Evolutionary conservation across 441 rosid genomes (phyloP).

Genomic region (Melastoma candidum): DNA sequence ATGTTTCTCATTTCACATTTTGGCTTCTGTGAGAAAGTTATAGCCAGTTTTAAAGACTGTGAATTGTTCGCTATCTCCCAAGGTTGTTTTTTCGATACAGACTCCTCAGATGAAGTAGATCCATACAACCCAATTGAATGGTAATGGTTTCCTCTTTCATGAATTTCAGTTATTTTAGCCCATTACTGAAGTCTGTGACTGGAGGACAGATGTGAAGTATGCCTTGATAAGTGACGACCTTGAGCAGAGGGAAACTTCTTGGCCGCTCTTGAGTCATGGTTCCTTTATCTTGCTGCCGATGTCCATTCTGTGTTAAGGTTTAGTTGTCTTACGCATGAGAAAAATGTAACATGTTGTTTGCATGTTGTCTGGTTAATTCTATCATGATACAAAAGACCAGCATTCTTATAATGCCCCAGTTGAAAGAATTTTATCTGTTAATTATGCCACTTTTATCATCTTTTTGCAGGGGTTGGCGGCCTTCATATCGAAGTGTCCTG

Average conservation of each 20-base stretch:
- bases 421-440: background rate
- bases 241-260: slow-evolving; percentile 56
- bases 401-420: background rate
- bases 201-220: slow-evolving; percentile 42
- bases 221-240: slow-evolving; percentile 57
- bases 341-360: background rate
- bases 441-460: background rate
- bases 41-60: no score
- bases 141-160: slow-evolving; percentile 3
- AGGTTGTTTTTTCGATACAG: no score
- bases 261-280: slow-evolving; percentile 65
- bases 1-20: no score
- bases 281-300: slow-evolving; percentile 90
- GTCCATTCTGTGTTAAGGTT: slow-evolving; percentile 80
- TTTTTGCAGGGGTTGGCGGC: slow-evolving; percentile 80
- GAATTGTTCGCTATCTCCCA: no score
- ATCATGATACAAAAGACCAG: background rate
- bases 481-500: slow-evolving; percentile 71
- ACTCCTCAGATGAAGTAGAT: background rate
- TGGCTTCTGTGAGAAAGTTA: no score
- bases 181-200: slow-evolving; percentile 60
- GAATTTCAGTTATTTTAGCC: slow-evolving; percentile 74
- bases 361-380: background rate
- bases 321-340: background rate
- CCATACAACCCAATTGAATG: background rate